phyloP scores from a whole-genome alignment of 2,329 filamentous ascomycete species.

The Ophiostoma ulmi region DNA sequence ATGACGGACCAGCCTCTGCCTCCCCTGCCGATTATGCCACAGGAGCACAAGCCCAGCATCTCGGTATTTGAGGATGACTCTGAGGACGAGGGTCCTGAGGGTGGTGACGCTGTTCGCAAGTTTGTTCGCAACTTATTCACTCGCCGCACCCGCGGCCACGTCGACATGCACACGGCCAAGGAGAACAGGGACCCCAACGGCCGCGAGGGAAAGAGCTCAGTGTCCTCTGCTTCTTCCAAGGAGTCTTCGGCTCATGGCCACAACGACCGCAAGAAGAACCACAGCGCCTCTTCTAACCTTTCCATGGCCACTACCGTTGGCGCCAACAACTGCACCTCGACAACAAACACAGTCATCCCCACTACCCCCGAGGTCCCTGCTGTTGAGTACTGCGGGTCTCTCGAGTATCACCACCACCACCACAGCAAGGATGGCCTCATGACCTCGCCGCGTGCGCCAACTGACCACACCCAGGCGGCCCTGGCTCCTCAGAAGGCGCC shows the following conservation, averaged over 20 bases:
- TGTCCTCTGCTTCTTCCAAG: slow-evolving; percentile 9
- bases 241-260: not conserved
- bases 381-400: slow-evolving; percentile 4
- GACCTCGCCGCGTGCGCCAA: not conserved
- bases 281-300: slow-evolving; percentile 22
- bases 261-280: slow-evolving; percentile 24
- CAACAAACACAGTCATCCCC: not conserved
- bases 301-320: slow-evolving; percentile 20
- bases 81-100: slow-evolving; percentile 25
- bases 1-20: slow-evolving; percentile 2
- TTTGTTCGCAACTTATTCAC: slow-evolving; percentile 27
- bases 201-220: slow-evolving; percentile 13
- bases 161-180: slow-evolving; percentile 17
- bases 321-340: slow-evolving; percentile 11
- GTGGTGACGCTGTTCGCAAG: slow-evolving; percentile 23
- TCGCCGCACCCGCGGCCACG: slow-evolving; percentile 22
- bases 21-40: not conserved
- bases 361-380: not conserved
- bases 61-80: slow-evolving; percentile 28
- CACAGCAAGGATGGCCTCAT: not conserved
- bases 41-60: slow-evolving; percentile 6
- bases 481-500: slow-evolving; percentile 10
- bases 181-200: not conserved
- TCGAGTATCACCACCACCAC: slow-evolving; percentile 14
- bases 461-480: not conserved